Evolutionary conservation across 2,329 filamentous ascomycete genomes (phyloP), one percentile per base, ranked within the genome.

Genomic region (Colletotrichum coccodes): DNA sequence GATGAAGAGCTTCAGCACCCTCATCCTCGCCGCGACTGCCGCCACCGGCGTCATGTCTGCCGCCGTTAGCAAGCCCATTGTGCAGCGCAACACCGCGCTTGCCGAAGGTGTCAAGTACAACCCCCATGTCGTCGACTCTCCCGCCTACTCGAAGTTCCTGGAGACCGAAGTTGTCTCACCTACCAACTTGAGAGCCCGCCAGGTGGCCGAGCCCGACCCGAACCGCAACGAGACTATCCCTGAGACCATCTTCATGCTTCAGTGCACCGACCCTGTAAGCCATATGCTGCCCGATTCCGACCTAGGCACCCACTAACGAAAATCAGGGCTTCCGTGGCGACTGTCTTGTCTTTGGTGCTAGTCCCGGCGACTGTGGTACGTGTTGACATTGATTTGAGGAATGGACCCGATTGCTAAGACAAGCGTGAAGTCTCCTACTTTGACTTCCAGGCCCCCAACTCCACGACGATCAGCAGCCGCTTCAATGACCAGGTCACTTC

Each of bases 1-100:
- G 3, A 68, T 68, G 65, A 65, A 68, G 65, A 65, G 47, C 65
- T 68, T 68, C 61, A 26, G 32, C 47, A 44, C 32, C 54, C 36
- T 65, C 49, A 26, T 65, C 18, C 46, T 68, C 34, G 61, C 61
- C n/a, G 52, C 53, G 6, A 32, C 60, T 6, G 60, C 64, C 14
- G 53, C 50, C 49, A 64, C 64, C 0, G 60, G 59, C 52, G 64
- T 57, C 57, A 61, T 67, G 64, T 56, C 52, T 36, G 59, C 52
- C 34, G 61, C 54, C 40, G 28, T 65, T 40, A 40, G 38, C 60
- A 52, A 53, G 32, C 38, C 40, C 16, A 0, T 54, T n/a, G 46
- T 4, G 46, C 28, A 54, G 61, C 61, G 54, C 12, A n/a, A 7
- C 47, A 44, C 54, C 32, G 40, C 40, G 3, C 3, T 9, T 12